Base-by-base conservation (phyloP, 306 rosid species). In the Lithocarpus polystachyus region DNA sequence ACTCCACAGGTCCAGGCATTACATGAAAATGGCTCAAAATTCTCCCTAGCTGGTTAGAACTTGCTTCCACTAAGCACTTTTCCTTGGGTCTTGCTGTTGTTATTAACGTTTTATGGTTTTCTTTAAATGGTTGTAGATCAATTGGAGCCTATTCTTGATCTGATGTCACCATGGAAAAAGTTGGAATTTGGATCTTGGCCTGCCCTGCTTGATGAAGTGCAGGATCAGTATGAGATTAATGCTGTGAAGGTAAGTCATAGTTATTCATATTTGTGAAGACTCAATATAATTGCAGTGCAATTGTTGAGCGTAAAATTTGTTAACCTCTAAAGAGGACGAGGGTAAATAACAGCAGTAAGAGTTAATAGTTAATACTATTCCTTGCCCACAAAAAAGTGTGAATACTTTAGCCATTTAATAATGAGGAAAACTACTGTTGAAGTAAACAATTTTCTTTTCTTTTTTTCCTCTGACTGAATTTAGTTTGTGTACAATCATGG, bases 151-250 rank as follows among this genome's bases (percentile, higher is more conserved):
- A 70, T 95, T 78, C 35, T 55, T 72, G 83, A 61, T 68, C 83
- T 95, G 75, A 81, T 88, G 84, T 81, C 86, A n/a, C 84, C 84
- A 6, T 95, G 97, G 99, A 90, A 89, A 77, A 85, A 81, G 86
- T 71, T 95, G 72, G 99, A 95, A 85, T 72, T 91, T 22, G 89
- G 80, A 72, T 89, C 95, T 7, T 95, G 99, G 99, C 90, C 97
- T 20, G 81, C 88, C 43, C 86, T 95, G 88, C 95, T 95, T 80
- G 91, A 92, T 69, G 92, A 84, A 82, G 99, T 92, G 85, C 87
- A 85, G 77, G 89, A 89, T 61, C 94, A 84, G 67, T 92, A 59
- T 76, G 97, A 95, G 78, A 79, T 77, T 43, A 92, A 95, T 75
- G 97, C 98, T 35, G 91, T 78, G 33, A 91, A 92, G 88, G 98